These are phyloP conservation scores for Daldinia sp. DNA, from an alignment of 2,329 filamentous ascomycete genomes.

Conservation along the genomic window DNA sequence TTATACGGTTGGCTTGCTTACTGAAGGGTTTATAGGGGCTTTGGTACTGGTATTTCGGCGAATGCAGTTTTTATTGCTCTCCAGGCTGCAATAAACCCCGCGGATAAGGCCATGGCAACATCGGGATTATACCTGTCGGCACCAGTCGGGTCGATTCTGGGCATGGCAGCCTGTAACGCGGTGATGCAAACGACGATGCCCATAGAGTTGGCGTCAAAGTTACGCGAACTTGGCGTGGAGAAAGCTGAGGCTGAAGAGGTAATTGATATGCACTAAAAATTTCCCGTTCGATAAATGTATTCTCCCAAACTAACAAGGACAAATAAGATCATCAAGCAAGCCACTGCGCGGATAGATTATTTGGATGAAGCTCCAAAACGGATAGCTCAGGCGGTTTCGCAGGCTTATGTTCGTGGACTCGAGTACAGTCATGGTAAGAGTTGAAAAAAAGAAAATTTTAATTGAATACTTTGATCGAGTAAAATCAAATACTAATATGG, in stretches of 20 bases:
- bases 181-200: constrained; percentile 48
- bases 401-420: constrained; percentile 42
- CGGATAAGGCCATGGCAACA: constrained; percentile 63
- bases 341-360: constrained; percentile 56
- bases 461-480: background rate
- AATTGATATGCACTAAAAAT: constrained; percentile 1
- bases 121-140: constrained; percentile 60
- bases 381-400: constrained; percentile 33
- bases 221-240: constrained; percentile 46
- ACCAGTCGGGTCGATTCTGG: constrained; percentile 55
- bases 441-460: no score
- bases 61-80: constrained; percentile 63
- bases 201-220: constrained; percentile 45
- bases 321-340: constrained; percentile 56
- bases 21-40: constrained; percentile 53
- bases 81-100: constrained; percentile 58
- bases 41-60: constrained; percentile 62
- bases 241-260: constrained; percentile 44
- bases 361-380: constrained; percentile 48
- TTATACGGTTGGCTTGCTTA: constrained; percentile 13
- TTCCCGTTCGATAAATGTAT: background rate
- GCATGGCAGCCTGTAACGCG: constrained; percentile 46
- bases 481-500: constrained; percentile 57
- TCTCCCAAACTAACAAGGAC: constrained; percentile 11
- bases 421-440: constrained; percentile 44